phyloP scores from a whole-genome alignment of 441 rosid genomes.

The Erodium trifolium region DNA sequence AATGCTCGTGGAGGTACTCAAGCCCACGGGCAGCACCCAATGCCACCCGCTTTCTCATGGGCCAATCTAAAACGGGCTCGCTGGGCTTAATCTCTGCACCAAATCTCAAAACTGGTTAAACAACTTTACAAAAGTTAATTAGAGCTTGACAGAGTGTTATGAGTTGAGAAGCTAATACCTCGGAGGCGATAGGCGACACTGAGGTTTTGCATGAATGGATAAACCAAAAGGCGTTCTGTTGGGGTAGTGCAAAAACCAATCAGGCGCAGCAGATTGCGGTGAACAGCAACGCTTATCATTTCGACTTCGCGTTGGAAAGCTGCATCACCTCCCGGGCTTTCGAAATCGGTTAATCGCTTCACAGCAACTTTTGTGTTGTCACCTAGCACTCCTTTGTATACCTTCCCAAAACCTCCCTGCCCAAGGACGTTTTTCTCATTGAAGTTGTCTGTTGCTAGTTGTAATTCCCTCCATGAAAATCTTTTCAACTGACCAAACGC shows the following conservation, averaged over 20 bases:
- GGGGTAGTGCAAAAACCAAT: conserved; percentile 76
- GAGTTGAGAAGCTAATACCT: conserved; percentile 31
- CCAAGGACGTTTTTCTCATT: conserved; percentile 71
- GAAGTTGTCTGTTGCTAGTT: conserved; percentile 65
- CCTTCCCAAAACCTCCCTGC: conserved; percentile 54
- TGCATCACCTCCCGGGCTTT: conserved; percentile 70
- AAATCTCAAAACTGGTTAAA: background rate
- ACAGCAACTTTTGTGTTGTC: conserved; percentile 79
- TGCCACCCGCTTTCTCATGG: conserved; percentile 68
- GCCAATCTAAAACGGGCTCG: conserved; percentile 75
- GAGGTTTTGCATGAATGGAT: conserved; percentile 89
- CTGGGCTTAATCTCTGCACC: conserved; percentile 29
- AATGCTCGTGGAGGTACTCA: conserved; percentile 83
- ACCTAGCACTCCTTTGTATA: conserved; percentile 69
- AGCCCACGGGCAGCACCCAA: conserved; percentile 83
- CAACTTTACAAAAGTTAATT: no score
- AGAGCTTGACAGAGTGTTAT: background rate
- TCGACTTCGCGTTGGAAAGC: conserved; percentile 94
- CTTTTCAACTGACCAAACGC: conserved; percentile 76
- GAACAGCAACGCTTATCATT: conserved; percentile 95
- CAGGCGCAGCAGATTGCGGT: conserved; percentile 73
- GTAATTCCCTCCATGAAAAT: conserved; percentile 73
- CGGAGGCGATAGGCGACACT: conserved; percentile 88
- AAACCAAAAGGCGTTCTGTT: conserved; percentile 79
- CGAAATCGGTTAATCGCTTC: conserved; percentile 81